Evolutionary conservation across 2,329 filamentous ascomycete genomes (phyloP), one percentile per base, ranked within the genome.

Genomic region (Drechslera avenae): DNA sequence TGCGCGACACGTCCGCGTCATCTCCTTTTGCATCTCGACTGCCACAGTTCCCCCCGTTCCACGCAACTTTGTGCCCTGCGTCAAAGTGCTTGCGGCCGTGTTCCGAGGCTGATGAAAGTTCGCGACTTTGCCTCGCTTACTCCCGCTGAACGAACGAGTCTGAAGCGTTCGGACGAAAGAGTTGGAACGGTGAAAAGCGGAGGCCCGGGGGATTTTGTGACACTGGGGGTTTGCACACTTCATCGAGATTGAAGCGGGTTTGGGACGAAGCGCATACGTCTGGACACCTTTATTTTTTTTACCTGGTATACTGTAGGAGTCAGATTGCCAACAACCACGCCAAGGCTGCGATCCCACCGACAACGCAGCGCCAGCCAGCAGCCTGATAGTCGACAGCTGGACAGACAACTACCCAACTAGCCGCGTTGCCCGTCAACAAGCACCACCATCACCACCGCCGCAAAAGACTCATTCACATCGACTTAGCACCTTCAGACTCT

Each of bases 401-500:
- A 35, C 40, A 48, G 14, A 39, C 28, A 39, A 51, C 36, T 34
- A 35, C 46, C 36, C 41, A 23, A 28, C 32, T 37, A 51, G 36
- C 35, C 51, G 56, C 43, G 36, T 37, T 51, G 50, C 34, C 52
- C 48, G 37, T 52, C 53, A 41, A 45, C 43, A 44, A 47, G 33
- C 44, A 33, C 46, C 55, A 47, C 41, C 57, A 50, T 51, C 55
- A 48, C 42, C 58, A 47, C 54, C 35, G 50, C 44, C 46, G 39
- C 41, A 47, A 49, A 54, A 59, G 54, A 50, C 58, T 55, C 39
- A 46, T 44, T 37, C 58, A 60, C 52, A 47, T 51, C 52, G 60
- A 62, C 62, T 53, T 63, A 54, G 56, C 58, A 52, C 59, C 50
- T 46, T 57, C 55, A 37, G 57, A 33, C 51, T 62, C 60, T 49